phyloP scores from a whole-genome alignment of 208 protist genomes.

The Naegleria lovaniensis region DNA sequence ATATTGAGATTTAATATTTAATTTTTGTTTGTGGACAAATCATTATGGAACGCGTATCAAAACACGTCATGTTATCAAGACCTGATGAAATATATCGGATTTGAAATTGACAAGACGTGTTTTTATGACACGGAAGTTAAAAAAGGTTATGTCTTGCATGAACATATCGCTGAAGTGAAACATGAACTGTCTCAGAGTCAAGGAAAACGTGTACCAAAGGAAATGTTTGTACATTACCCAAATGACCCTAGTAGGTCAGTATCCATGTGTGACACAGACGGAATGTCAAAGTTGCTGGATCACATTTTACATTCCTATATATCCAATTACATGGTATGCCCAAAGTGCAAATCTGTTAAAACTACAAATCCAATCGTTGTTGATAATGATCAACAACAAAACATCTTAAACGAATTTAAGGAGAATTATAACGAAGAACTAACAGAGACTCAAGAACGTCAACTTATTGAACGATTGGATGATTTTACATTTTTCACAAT shows the following conservation, averaged over 20 bases:
- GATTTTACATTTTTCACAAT: neutral
- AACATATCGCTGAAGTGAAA: neutral
- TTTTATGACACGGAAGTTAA: neutral
- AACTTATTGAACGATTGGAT: conserved; percentile 4
- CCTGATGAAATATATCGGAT: neutral
- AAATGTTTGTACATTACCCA: neutral
- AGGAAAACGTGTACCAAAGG: neutral
- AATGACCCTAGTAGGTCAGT: neutral
- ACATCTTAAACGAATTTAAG: neutral
- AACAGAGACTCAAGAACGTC: neutral
- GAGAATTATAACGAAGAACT: neutral
- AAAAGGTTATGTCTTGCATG: neutral
- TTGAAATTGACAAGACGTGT: neutral
- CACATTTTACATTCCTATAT: neutral
- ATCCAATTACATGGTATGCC: neutral
- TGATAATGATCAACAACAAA: neutral
- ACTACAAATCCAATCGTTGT: neutral
- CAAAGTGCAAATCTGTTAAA: neutral
- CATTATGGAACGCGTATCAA: no score
- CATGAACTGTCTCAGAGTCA: neutral
- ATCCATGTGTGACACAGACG: neutral
- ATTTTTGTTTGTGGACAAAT: no score
- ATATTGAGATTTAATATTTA: no score
- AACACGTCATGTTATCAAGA: neutral
- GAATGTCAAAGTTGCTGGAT: neutral